Conservation (phyloP, 768 basidiomycete genomes). For the Lactarius quietus region DNA sequence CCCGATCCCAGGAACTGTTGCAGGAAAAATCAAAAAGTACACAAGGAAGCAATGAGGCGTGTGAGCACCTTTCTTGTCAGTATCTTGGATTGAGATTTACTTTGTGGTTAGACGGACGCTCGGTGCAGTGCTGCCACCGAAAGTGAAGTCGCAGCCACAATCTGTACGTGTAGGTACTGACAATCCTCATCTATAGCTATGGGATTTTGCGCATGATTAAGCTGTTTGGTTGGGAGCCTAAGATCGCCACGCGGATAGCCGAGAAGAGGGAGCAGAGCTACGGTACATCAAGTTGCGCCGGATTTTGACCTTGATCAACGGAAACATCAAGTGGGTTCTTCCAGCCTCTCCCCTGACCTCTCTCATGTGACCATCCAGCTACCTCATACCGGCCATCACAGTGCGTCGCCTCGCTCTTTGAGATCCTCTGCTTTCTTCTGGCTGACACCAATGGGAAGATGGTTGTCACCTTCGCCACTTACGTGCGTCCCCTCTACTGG, state of each 20-base stretch:
- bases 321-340: constrained; percentile 31
- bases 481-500: constrained; percentile 16
- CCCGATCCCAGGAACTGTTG: constrained; percentile 43
- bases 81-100: neutral
- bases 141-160: constrained; percentile 26
- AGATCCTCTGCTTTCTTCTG: neutral
- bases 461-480: constrained; percentile 36
- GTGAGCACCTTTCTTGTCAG: constrained; percentile 25
- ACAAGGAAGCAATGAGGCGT: constrained; percentile 41
- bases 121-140: constrained; percentile 47
- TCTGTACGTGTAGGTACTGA: constrained; percentile 1
- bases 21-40: constrained; percentile 36
- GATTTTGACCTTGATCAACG: constrained; percentile 35
- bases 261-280: constrained; percentile 42
- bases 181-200: constrained; percentile 30
- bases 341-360: neutral
- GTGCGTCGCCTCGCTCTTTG: constrained; percentile 18
- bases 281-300: constrained; percentile 35
- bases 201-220: constrained; percentile 47
- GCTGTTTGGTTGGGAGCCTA: constrained; percentile 62
- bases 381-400: constrained; percentile 39
- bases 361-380: constrained; percentile 27
- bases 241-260: constrained; percentile 34
- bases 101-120: constrained; percentile 40
- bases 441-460: constrained; percentile 29